Conservation (phyloP, 2,329 filamentous ascomycete genomes). For the Cladosporium sp. region DNA sequence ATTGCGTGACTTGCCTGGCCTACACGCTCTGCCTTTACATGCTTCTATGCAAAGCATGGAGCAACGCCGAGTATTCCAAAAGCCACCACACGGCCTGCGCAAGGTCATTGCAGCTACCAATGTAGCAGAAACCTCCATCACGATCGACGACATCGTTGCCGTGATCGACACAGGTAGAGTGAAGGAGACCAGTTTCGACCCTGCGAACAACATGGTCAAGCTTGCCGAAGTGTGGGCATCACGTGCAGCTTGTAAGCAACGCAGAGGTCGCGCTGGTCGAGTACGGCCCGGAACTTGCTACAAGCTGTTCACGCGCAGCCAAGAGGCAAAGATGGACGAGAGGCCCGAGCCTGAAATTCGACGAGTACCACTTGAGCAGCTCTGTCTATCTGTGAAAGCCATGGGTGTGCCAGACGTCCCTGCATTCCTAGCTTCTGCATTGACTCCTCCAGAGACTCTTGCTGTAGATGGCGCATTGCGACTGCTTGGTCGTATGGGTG, state of each 20-base stretch:
- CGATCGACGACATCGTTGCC: conserved; percentile 93
- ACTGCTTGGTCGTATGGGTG: conserved; percentile 79
- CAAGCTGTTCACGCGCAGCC: conserved; percentile 85
- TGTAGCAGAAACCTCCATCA: conserved; percentile 96
- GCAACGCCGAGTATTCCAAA: conserved; percentile 79
- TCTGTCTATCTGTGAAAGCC: conserved; percentile 88
- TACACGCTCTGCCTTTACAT: conserved; percentile 83
- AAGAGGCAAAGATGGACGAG: conserved; percentile 80
- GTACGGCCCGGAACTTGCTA: conserved; percentile 89
- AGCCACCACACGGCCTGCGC: conserved; percentile 71
- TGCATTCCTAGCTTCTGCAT: conserved; percentile 74
- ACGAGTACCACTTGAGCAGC: conserved; percentile 85
- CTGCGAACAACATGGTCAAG: conserved; percentile 87
- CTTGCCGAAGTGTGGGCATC: conserved; percentile 96
- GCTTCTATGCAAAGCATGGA: conserved; percentile 85
- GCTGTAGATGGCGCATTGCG: conserved; percentile 83
- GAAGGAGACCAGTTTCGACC: conserved; percentile 93
- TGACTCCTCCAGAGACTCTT: conserved; percentile 80
- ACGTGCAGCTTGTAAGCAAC: conserved; percentile 87
- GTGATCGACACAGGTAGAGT: conserved; percentile 94
- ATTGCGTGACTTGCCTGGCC: conserved; percentile 59
- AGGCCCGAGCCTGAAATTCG: conserved; percentile 91
- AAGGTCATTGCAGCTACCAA: conserved; percentile 96
- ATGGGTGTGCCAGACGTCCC: conserved; percentile 87
- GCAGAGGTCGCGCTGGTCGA: conserved; percentile 86